Evolutionary conservation across 2,329 filamentous ascomycete genomes (phyloP).

Genomic region (Tolypocladium nubicola): DNA sequence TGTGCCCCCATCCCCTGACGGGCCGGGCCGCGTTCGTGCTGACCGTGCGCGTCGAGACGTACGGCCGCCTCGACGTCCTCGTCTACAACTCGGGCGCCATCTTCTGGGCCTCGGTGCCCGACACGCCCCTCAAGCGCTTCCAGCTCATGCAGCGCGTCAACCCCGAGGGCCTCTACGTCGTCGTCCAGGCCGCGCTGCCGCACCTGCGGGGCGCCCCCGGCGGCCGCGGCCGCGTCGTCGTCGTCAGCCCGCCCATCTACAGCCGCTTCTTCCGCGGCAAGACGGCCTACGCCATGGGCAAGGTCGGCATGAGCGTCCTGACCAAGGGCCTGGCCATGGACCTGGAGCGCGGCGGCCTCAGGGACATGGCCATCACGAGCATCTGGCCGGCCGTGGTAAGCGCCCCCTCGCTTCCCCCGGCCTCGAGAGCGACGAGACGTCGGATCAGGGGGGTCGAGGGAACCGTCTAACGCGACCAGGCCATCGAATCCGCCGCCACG

Average conservation of each 20-base stretch:
- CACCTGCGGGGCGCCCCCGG: constrained; percentile 36
- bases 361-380: constrained; percentile 65
- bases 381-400: constrained; percentile 71
- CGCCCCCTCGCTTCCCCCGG: not conserved
- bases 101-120: constrained; percentile 68
- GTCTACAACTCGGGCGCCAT: constrained; percentile 81
- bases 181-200: constrained; percentile 58
- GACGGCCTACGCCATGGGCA: constrained; percentile 71
- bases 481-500: constrained; percentile 69
- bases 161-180: constrained; percentile 63
- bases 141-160: constrained; percentile 69
- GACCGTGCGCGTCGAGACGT: constrained; percentile 24
- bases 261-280: constrained; percentile 77
- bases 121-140: constrained; percentile 67
- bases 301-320: constrained; percentile 72
- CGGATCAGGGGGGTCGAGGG: not conserved
- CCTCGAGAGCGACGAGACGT: not conserved
- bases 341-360: constrained; percentile 44
- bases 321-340: constrained; percentile 79
- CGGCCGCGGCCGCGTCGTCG: constrained; percentile 60
- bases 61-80: constrained; percentile 59
- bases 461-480: constrained; percentile 12
- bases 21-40: not conserved
- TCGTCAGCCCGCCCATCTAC: constrained; percentile 79
- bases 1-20: not conserved